A percentile compares a stretch with the other conserved stretches of the same genome.
Evolutionary conservation across 495 filamentous ascomycete species (phyloP).

Genomic region (Penicillium lagena): DNA sequence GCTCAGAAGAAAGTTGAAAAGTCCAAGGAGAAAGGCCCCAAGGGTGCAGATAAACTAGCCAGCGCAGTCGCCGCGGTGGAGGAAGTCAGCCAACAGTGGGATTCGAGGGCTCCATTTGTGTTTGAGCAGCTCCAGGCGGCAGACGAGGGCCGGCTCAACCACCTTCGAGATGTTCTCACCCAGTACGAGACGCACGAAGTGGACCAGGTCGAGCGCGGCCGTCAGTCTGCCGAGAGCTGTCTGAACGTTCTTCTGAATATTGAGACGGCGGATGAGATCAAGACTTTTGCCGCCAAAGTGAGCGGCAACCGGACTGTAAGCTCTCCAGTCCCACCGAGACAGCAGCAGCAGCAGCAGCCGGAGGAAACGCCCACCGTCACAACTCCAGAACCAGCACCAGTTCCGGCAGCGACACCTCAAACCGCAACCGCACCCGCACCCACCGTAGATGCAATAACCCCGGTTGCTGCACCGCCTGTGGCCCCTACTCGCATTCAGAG

Average conservation of each 20-base stretch:
- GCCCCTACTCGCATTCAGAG: slow-evolving; percentile 39
- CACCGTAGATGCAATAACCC: slow-evolving; percentile 6
- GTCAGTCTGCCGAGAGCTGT: slow-evolving; percentile 71
- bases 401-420: slow-evolving; percentile 13
- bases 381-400: not conserved
- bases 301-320: slow-evolving; percentile 17
- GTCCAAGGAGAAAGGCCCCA: slow-evolving; percentile 69
- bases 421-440: slow-evolving; percentile 10
- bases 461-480: slow-evolving; percentile 18
- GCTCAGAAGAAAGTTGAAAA: slow-evolving; percentile 87
- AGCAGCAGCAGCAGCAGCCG: slow-evolving; percentile 8
- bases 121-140: slow-evolving; percentile 90
- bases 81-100: slow-evolving; percentile 77
- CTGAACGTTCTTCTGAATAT: slow-evolving; percentile 83
- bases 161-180: slow-evolving; percentile 86
- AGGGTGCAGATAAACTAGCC: slow-evolving; percentile 75
- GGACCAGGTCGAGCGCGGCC: slow-evolving; percentile 75
- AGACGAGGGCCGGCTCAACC: slow-evolving; percentile 85
- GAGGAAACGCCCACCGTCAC: slow-evolving; percentile 7
- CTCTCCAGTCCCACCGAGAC: slow-evolving; percentile 9
- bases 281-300: slow-evolving; percentile 63
- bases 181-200: slow-evolving; percentile 90
- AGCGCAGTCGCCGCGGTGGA: slow-evolving; percentile 68
- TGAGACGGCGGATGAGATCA: slow-evolving; percentile 83
- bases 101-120: slow-evolving; percentile 90